phyloP scores from a whole-genome alignment of 1,284 basidiomycete species.

The Retiboletus flavoniger region DNA sequence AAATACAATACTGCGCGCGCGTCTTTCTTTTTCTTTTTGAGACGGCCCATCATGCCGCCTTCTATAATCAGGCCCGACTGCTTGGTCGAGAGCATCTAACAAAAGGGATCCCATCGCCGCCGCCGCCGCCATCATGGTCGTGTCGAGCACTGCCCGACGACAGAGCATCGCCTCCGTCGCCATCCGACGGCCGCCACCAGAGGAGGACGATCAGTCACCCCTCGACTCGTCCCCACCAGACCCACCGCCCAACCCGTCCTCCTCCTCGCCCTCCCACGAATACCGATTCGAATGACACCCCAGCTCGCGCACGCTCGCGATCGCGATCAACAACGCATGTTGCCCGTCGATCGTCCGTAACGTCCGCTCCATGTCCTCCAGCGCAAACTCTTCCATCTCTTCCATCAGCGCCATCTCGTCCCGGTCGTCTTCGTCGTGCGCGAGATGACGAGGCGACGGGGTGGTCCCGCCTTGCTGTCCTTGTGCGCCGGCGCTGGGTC shows the following conservation, averaged over 20 bases:
- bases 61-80: background rate
- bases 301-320: slow-evolving; percentile 68
- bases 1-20: background rate
- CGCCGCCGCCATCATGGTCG: background rate
- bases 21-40: background rate
- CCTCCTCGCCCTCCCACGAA: slow-evolving; percentile 41
- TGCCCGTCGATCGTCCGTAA: slow-evolving; percentile 52
- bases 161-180: background rate
- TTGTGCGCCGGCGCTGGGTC: background rate
- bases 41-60: background rate
- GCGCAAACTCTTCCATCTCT: slow-evolving; percentile 66
- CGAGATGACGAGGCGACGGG: slow-evolving; percentile 35
- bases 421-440: slow-evolving; percentile 37
- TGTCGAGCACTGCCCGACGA: background rate
- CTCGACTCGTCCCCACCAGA: slow-evolving; percentile 3
- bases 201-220: background rate
- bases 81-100: no score
- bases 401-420: slow-evolving; percentile 43
- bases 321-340: slow-evolving; percentile 64
- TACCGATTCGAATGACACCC: slow-evolving; percentile 41
- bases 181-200: no score
- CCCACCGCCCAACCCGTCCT: slow-evolving; percentile 24
- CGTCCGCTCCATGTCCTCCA: slow-evolving; percentile 73
- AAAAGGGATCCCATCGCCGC: background rate
- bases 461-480: no score